These are phyloP conservation scores for Neurospora sp. DNA, from an alignment of 495 filamentous ascomycete species.

Conservation along the genomic window DNA sequence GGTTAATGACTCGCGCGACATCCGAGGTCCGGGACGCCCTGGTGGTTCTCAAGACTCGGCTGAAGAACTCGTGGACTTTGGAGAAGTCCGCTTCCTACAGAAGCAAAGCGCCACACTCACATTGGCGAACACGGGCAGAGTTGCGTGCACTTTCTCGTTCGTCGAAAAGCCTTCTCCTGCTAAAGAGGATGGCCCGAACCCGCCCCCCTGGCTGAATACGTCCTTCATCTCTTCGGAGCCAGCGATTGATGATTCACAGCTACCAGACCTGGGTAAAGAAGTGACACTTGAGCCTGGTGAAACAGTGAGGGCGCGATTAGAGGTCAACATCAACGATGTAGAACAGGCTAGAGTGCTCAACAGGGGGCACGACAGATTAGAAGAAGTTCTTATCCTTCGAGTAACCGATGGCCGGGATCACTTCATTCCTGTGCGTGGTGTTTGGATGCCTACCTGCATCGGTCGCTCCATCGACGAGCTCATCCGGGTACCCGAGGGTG, in stretches of 20 bases:
- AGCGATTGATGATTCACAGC: constrained; percentile 25
- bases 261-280: constrained; percentile 32
- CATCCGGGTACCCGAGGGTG: constrained; percentile 72
- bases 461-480: constrained; percentile 76
- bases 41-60: constrained; percentile 3
- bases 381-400: constrained; percentile 85
- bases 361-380: constrained; percentile 49
- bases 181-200: constrained; percentile 30
- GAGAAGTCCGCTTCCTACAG: constrained; percentile 57
- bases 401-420: constrained; percentile 79
- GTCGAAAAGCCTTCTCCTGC: constrained; percentile 51
- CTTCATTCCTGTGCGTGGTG: constrained; percentile 71
- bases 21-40: constrained; percentile 13
- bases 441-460: constrained; percentile 76
- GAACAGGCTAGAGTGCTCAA: constrained; percentile 63
- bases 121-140: constrained; percentile 82
- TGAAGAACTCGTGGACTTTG: constrained; percentile 63
- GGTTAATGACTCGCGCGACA: constrained; percentile 53
- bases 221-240: constrained; percentile 41
- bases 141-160: constrained; percentile 65
- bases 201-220: constrained; percentile 58
- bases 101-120: constrained; percentile 57
- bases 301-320: constrained; percentile 57
- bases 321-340: constrained; percentile 51
- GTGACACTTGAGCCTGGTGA: constrained; percentile 75